Conservation (phyloP, 2,329 filamentous ascomycete species). For the Neospermospora avenae region DNA sequence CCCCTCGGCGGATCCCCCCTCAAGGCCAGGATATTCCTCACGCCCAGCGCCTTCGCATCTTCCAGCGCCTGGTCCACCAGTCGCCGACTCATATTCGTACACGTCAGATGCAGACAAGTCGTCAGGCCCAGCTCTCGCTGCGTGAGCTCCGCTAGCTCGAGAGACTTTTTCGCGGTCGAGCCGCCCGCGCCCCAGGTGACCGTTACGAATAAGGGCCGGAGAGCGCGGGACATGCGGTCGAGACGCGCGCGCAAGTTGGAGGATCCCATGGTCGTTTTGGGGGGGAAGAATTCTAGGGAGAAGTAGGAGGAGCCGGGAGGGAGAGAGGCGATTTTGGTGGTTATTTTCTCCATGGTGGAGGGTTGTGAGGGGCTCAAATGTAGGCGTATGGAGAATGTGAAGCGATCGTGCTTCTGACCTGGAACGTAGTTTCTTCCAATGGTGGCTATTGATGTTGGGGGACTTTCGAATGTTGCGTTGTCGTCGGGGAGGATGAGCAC, state of each 20-base stretch:
- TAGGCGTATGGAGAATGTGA: not conserved
- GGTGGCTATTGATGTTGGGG: not conserved
- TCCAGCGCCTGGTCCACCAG: slow-evolving; percentile 87
- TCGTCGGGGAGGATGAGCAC: not conserved
- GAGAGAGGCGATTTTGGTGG: slow-evolving; percentile 89
- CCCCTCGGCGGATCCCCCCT: slow-evolving; percentile 86
- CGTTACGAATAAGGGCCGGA: slow-evolving; percentile 91
- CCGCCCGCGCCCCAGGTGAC: slow-evolving; percentile 98
- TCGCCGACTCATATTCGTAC: slow-evolving; percentile 91
- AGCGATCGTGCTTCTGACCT: not conserved
- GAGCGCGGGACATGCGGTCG: slow-evolving; percentile 87
- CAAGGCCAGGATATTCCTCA: slow-evolving; percentile 89
- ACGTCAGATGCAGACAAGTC: slow-evolving; percentile 93
- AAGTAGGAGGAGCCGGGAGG: slow-evolving; percentile 81
- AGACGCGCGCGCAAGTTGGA: slow-evolving; percentile 90
- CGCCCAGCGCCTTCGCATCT: slow-evolving; percentile 84
- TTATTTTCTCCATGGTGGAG: slow-evolving; percentile 66
- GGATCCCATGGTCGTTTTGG: slow-evolving; percentile 94
- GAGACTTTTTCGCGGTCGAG: slow-evolving; percentile 83
- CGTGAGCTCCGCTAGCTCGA: slow-evolving; percentile 92
- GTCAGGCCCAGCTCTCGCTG: slow-evolving; percentile 89
- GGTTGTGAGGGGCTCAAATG: not conserved
- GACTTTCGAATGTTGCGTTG: not conserved
- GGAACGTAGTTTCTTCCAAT: too few species aligned
- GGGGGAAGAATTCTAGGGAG: slow-evolving; percentile 98